These are phyloP conservation scores for Microbotryomycetes sp. DNA, from an alignment of 1,284 basidiomycete species.

Conservation along the genomic window DNA sequence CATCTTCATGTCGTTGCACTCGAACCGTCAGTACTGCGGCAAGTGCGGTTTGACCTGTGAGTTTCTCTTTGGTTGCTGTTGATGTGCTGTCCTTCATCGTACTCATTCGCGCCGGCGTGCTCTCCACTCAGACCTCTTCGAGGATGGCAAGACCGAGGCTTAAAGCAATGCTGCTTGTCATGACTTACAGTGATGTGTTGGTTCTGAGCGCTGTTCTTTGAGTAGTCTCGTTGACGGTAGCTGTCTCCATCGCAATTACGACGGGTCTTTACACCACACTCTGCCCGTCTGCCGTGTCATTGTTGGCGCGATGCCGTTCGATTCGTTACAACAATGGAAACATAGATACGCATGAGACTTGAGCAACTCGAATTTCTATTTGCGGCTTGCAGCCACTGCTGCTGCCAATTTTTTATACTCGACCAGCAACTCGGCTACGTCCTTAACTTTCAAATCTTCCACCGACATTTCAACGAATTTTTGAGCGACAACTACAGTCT, in stretches of 20 bases:
- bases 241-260: too few species aligned
- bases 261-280: too few species aligned
- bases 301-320: too few species aligned
- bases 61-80: background rate
- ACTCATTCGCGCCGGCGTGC: background rate
- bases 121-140: background rate
- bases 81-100: too few species aligned
- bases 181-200: too few species aligned
- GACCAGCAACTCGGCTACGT: conserved; percentile 27
- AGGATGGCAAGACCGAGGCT: background rate
- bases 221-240: too few species aligned
- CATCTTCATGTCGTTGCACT: conserved; percentile 91
- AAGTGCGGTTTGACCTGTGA: conserved; percentile 37
- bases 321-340: too few species aligned
- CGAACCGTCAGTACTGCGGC: conserved; percentile 55
- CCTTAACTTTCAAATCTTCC: conserved; percentile 30
- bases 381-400: background rate
- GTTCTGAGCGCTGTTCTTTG: too few species aligned
- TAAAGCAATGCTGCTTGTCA: too few species aligned
- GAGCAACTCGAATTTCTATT: too few species aligned
- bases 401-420: conserved; percentile 19
- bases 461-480: conserved; percentile 33
- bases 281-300: too few species aligned
- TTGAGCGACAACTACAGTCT: conserved; percentile 6
- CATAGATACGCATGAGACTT: too few species aligned